Conservation (phyloP, 352 stramenopile species). For the Thalassiosira livingstoniorum region DNA sequence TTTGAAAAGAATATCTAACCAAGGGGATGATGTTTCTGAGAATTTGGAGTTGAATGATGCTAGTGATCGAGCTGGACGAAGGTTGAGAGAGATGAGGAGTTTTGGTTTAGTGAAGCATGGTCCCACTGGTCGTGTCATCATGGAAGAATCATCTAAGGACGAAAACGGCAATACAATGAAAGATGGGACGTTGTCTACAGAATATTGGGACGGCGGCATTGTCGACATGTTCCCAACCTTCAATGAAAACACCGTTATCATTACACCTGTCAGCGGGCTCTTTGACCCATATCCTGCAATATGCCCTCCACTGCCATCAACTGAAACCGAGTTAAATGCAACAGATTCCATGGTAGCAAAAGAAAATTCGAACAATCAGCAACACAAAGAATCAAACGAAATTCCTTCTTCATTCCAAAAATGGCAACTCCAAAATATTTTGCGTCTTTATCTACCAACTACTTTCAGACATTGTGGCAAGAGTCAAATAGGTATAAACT, state of each 20-base stretch:
- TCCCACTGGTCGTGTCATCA: conserved; percentile 29
- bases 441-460: conserved; percentile 32
- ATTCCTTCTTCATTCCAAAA: background rate
- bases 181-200: conserved; percentile 4
- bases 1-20: conserved; percentile 9
- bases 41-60: conserved; percentile 18
- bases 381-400: conserved; percentile 6
- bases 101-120: conserved; percentile 66
- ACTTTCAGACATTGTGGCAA: conserved; percentile 58
- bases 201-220: conserved; percentile 73
- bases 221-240: conserved; percentile 71
- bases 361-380: background rate
- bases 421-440: conserved; percentile 20
- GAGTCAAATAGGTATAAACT: conserved; percentile 49
- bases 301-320: conserved; percentile 33
- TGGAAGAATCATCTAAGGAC: background rate
- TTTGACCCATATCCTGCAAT: conserved; percentile 65
- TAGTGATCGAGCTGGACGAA: conserved; percentile 38
- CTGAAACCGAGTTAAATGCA: background rate
- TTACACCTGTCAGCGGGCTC: conserved; percentile 63
- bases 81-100: conserved; percentile 59
- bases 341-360: background rate
- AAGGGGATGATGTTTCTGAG: background rate
- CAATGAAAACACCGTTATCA: conserved; percentile 65
- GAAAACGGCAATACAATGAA: background rate